These are phyloP conservation scores for Candida peoriensis DNA, from an alignment of 805 yeast species.

Conservation along the genomic window DNA sequence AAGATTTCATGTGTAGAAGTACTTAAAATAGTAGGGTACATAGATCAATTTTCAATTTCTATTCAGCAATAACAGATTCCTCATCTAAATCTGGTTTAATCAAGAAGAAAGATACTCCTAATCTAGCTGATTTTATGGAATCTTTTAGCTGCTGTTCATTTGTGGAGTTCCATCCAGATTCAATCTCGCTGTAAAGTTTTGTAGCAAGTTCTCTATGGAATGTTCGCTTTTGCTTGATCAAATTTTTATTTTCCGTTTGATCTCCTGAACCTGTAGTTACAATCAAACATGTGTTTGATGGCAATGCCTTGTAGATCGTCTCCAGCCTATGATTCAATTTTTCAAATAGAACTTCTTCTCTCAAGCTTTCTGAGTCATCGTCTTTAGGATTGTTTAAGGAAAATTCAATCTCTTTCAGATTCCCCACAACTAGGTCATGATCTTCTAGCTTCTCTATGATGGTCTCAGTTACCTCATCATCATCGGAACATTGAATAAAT, in stretches of 20 bases:
- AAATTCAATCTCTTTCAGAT: slow-evolving; percentile 45
- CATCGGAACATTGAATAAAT: slow-evolving; percentile 44
- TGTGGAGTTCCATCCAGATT: slow-evolving; percentile 46
- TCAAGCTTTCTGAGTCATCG: slow-evolving; percentile 12
- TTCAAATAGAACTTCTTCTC: slow-evolving; percentile 2
- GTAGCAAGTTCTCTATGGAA: slow-evolving; percentile 40
- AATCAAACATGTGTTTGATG: slow-evolving; percentile 55
- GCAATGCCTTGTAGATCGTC: slow-evolving; percentile 45
- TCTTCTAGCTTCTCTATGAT: slow-evolving; percentile 21
- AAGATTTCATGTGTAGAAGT: too few species aligned
- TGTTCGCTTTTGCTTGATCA: slow-evolving; percentile 39
- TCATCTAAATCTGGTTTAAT: slow-evolving; percentile 27
- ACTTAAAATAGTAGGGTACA: too few species aligned
- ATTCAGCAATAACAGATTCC: slow-evolving; percentile 2
- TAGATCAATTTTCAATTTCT: too few species aligned
- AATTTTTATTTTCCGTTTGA: slow-evolving; percentile 39
- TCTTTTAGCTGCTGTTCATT: slow-evolving; percentile 42
- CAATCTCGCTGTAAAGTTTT: slow-evolving; percentile 36
- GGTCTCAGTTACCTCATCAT: slow-evolving; percentile 50
- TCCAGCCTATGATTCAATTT: slow-evolving; percentile 41
- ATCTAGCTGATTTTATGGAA: slow-evolving; percentile 49
- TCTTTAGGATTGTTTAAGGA: slow-evolving; percentile 7
- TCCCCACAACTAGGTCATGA: slow-evolving; percentile 45
- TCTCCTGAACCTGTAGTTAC: slow-evolving; percentile 62
- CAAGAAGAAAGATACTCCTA: slow-evolving; percentile 54